Evolutionary conservation across 2,329 filamentous ascomycete species (phyloP).

Genomic region (Xylaria sp.): DNA sequence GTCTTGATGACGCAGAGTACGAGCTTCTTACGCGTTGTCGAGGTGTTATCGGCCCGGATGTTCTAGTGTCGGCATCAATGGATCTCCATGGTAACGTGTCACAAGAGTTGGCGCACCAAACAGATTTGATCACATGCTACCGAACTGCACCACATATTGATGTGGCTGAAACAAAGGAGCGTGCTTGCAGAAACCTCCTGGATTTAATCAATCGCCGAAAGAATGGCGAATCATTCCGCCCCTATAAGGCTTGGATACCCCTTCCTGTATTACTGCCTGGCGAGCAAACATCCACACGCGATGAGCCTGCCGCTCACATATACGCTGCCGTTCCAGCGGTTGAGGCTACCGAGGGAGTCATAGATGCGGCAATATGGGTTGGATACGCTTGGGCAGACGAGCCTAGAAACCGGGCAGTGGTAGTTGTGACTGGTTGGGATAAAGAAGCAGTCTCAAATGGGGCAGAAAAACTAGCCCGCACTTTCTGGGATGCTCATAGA

Average conservation of each 20-base stretch:
- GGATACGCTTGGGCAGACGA: conserved; percentile 67
- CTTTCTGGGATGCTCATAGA: conserved; percentile 59
- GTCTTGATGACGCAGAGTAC: conserved; percentile 58
- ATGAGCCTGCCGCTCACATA: conserved; percentile 62
- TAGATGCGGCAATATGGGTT: conserved; percentile 66
- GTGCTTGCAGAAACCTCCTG: conserved; percentile 62
- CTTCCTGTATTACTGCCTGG: conserved; percentile 63
- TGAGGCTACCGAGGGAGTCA: conserved; percentile 53
- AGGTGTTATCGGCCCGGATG: conserved; percentile 55
- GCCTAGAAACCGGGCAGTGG: conserved; percentile 60
- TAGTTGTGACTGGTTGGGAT: conserved; percentile 64
- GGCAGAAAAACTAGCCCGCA: conserved; percentile 57
- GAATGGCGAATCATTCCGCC: conserved; percentile 47
- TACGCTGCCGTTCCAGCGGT: conserved; percentile 59
- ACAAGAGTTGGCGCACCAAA: conserved; percentile 58
- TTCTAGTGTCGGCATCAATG: conserved; percentile 64
- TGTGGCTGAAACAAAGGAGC: conserved; percentile 59
- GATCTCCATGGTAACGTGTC: conserved; percentile 67
- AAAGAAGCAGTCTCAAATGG: conserved; percentile 50
- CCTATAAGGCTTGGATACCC: conserved; percentile 63
- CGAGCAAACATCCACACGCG: conserved; percentile 64
- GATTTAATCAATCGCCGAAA: conserved; percentile 49
- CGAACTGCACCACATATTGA: conserved; percentile 64
- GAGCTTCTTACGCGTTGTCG: conserved; percentile 59
- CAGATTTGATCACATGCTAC: conserved; percentile 64